These are phyloP conservation scores for Arthrinium puccinioides DNA, from an alignment of 2,329 filamentous ascomycete genomes.

Conservation along the genomic window DNA sequence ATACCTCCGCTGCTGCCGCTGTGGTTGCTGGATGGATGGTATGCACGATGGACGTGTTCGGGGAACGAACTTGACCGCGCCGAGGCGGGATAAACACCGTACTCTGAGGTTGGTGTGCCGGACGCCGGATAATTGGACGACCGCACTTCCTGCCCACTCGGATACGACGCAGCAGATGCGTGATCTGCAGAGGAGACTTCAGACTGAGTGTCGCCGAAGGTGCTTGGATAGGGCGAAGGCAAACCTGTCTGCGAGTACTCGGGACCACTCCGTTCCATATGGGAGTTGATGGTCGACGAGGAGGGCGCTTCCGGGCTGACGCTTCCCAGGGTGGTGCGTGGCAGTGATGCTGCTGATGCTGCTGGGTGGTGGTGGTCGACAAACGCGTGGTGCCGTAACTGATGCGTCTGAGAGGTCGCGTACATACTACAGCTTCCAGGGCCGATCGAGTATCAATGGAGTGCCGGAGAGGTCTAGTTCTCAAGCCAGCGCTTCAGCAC, in stretches of 20 bases:
- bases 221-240: slow-evolving; percentile 63
- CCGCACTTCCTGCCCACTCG: slow-evolving; percentile 73
- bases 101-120: slow-evolving; percentile 83
- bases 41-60: slow-evolving; percentile 79
- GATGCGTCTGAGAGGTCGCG: too few relatives aligned
- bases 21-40: slow-evolving; percentile 70
- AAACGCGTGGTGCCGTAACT: slow-evolving; percentile 16
- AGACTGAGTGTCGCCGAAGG: slow-evolving; percentile 66
- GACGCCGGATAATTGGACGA: slow-evolving; percentile 63
- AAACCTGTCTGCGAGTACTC: slow-evolving; percentile 87
- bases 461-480: slow-evolving; percentile 23
- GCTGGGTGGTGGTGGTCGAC: slow-evolving; percentile 22
- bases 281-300: slow-evolving; percentile 19
- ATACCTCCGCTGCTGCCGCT: slow-evolving; percentile 76
- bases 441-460: slow-evolving; percentile 16
- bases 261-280: slow-evolving; percentile 57
- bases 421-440: slow-evolving; percentile 24
- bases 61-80: slow-evolving; percentile 77
- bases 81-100: slow-evolving; percentile 67
- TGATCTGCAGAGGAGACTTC: slow-evolving; percentile 85
- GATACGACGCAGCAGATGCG: slow-evolving; percentile 86
- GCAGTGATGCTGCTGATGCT: too few relatives aligned
- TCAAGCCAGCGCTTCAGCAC: slow-evolving; percentile 26
- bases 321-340: slow-evolving; percentile 19
- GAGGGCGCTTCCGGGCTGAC: slow-evolving; percentile 18